Conservation (phyloP, 2,329 filamentous ascomycete genomes). For the Waltergamsia citrina region DNA sequence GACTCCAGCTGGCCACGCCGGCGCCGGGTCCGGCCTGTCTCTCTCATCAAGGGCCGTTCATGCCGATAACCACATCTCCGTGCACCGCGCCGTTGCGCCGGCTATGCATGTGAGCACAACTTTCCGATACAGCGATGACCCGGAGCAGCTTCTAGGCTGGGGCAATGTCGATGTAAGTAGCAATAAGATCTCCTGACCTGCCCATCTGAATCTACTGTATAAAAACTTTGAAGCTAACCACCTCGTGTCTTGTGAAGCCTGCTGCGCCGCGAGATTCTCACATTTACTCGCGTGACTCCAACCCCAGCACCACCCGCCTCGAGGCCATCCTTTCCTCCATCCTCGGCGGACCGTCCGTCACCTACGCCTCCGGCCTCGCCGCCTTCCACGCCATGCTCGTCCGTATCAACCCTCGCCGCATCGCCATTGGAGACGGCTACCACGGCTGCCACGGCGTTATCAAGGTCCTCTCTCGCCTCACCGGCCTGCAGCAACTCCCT, state of each 20-base stretch:
- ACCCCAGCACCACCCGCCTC: slow-evolving; percentile 75
- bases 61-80: slow-evolving; percentile 69
- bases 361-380: slow-evolving; percentile 76
- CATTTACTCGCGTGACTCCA: slow-evolving; percentile 74
- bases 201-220: neutral
- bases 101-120: slow-evolving; percentile 87
- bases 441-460: slow-evolving; percentile 91
- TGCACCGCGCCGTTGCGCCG: slow-evolving; percentile 72
- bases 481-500: slow-evolving; percentile 61
- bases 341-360: slow-evolving; percentile 59
- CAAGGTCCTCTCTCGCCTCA: slow-evolving; percentile 62
- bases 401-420: slow-evolving; percentile 70
- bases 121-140: slow-evolving; percentile 70
- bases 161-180: slow-evolving; percentile 45
- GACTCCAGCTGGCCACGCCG: neutral
- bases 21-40: slow-evolving; percentile 17
- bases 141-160: slow-evolving; percentile 46
- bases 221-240: neutral
- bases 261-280: slow-evolving; percentile 49
- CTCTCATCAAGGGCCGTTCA: slow-evolving; percentile 69
- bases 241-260: slow-evolving; percentile 25
- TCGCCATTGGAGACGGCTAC: slow-evolving; percentile 80
- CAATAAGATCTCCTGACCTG: slow-evolving; percentile 1
- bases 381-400: slow-evolving; percentile 84
- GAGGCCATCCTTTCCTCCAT: slow-evolving; percentile 73